Evolutionary conservation across 768 basidiomycete genomes (phyloP).

Genomic region (Solioccasus polychromus): DNA sequence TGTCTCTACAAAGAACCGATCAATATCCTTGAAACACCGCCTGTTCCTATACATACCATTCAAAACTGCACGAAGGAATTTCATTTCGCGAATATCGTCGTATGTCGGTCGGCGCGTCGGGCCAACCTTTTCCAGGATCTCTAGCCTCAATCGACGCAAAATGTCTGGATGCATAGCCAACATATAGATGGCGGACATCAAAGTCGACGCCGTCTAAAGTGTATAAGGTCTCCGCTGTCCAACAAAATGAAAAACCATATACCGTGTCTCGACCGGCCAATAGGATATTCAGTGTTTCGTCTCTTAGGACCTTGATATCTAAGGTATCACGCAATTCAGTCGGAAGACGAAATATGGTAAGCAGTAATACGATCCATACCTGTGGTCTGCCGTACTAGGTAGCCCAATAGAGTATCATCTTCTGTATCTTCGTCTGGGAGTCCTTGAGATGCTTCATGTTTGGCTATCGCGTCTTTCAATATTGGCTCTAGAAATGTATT

Average conservation of each 20-base stretch:
- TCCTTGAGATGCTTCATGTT: constrained; percentile 30
- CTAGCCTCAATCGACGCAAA: constrained; percentile 37
- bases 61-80: constrained; percentile 42
- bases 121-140: constrained; percentile 40
- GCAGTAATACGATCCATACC: constrained; percentile 23
- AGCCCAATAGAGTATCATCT: constrained; percentile 51
- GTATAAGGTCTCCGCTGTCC: too few species aligned
- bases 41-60: constrained; percentile 34
- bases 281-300: constrained; percentile 35
- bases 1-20: constrained; percentile 23
- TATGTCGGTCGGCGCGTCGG: constrained; percentile 33
- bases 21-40: background rate
- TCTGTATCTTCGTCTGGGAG: constrained; percentile 30
- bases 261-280: constrained; percentile 32
- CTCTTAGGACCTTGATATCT: constrained; percentile 30
- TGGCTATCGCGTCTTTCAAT: constrained; percentile 41
- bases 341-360: constrained; percentile 35
- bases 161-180: constrained; percentile 45
- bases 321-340: constrained; percentile 27
- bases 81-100: constrained; percentile 43
- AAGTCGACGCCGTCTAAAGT: constrained; percentile 39
- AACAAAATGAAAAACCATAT: background rate
- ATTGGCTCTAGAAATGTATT: constrained; percentile 51
- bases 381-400: constrained; percentile 44
- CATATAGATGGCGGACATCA: constrained; percentile 46